Conservation (phyloP, 1,284 basidiomycete species). For the Cryptococcus sp. region DNA sequence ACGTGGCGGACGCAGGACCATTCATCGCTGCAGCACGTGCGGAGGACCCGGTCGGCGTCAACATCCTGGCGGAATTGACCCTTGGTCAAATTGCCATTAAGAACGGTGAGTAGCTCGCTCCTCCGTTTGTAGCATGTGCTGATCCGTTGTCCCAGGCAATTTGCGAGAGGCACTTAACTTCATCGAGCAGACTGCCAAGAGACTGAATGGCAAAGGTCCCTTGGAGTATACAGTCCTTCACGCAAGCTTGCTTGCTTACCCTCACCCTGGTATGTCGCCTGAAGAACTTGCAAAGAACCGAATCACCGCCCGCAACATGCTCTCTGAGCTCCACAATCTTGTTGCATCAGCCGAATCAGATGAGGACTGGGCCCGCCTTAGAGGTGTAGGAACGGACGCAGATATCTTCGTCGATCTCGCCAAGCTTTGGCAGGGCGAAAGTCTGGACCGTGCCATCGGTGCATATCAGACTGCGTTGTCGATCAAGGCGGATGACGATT, state of each 20-base stretch:
- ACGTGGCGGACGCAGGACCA: constrained; percentile 64
- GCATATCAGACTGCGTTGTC: constrained; percentile 72
- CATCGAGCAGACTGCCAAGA: constrained; percentile 68
- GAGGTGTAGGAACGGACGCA: constrained; percentile 69
- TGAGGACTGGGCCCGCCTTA: constrained; percentile 54
- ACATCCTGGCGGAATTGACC: constrained; percentile 76
- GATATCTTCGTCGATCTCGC: constrained; percentile 86
- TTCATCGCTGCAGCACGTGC: constrained; percentile 75
- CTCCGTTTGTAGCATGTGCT: neutral
- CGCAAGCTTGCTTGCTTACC: constrained; percentile 77
- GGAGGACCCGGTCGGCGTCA: constrained; percentile 62
- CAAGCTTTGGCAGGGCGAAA: constrained; percentile 80
- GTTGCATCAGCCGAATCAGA: constrained; percentile 57
- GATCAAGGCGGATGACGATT: constrained; percentile 51
- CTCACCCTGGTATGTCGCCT: constrained; percentile 72
- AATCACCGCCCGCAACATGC: constrained; percentile 72
- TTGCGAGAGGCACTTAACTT: constrained; percentile 63
- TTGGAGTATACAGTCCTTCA: constrained; percentile 84
- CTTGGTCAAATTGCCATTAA: constrained; percentile 82
- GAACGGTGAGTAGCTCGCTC: constrained; percentile 59
- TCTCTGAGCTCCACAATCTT: constrained; percentile 70
- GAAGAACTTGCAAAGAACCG: constrained; percentile 73
- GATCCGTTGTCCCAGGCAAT: constrained; percentile 58
- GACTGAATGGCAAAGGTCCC: constrained; percentile 48
- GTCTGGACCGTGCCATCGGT: constrained; percentile 67